phyloP scores from a whole-genome alignment of 139 green algal genomes.

The Astrephomene gubernaculifera region DNA sequence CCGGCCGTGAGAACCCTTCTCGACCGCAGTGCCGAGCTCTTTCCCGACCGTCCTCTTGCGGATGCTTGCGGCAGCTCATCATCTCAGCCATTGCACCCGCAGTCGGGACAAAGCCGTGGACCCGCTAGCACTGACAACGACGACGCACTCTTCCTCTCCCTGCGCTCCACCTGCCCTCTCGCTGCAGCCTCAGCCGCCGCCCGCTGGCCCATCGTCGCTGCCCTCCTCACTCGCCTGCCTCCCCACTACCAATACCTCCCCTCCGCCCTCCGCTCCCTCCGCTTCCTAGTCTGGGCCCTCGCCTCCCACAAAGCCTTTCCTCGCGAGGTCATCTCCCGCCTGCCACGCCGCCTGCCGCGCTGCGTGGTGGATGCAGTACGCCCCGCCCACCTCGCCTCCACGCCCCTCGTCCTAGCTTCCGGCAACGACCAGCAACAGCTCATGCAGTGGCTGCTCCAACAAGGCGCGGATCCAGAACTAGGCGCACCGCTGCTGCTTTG shows the following conservation, averaged over 20 bases:
- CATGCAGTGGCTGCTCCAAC: constrained; percentile 35
- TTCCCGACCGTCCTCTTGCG: background rate
- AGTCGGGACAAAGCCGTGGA: no score
- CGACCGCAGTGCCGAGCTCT: constrained; percentile 4
- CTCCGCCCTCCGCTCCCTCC: constrained; percentile 10
- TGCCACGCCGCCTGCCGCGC: constrained; percentile 20
- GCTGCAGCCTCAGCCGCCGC: constrained; percentile 6
- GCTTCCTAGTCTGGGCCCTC: constrained; percentile 42
- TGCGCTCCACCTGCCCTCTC: constrained; percentile 30
- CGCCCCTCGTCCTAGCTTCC: constrained; percentile 28
- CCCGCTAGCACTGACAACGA: no score
- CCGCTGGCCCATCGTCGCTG: constrained; percentile 14
- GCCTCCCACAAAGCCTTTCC: constrained; percentile 40
- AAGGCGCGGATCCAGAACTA: constrained; percentile 32
- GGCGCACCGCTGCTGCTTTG: constrained; percentile 41
- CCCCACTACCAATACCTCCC: background rate
- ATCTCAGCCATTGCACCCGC: no score
- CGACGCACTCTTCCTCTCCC: constrained; percentile 5
- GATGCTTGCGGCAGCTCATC: no score
- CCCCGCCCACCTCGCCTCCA: constrained; percentile 40
- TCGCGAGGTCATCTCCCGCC: constrained; percentile 4
- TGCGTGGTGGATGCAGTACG: constrained; percentile 29
- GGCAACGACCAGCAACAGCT: constrained; percentile 46
- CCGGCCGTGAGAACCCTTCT: background rate
- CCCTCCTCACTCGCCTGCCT: constrained; percentile 2